A percentile compares a stretch with the other conserved stretches of the same genome.
Conservation (phyloP, 495 filamentous ascomycete species). For the Tuber microsphaerosporum region DNA sequence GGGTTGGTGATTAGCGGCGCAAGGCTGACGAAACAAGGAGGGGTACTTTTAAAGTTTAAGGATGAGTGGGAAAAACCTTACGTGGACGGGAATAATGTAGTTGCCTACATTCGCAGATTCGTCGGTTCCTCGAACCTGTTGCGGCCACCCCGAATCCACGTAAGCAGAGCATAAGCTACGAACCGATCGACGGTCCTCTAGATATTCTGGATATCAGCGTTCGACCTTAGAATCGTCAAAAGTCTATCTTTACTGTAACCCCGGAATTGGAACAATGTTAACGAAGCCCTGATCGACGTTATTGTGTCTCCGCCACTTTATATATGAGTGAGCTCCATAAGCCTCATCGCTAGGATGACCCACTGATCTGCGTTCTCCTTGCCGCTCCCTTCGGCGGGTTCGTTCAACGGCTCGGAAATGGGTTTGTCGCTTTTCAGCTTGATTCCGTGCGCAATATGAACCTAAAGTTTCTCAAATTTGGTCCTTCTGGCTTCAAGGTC, state of each 20-base stretch:
- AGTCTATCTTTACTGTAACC: constrained; percentile 44
- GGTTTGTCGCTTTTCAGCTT: constrained; percentile 52
- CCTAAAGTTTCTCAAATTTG: constrained; percentile 54
- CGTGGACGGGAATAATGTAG: constrained; percentile 55
- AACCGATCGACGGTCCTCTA: constrained; percentile 52
- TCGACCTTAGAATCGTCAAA: constrained; percentile 52
- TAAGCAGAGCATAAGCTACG: constrained; percentile 4
- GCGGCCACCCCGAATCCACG: background rate
- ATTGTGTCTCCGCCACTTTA: constrained; percentile 43
- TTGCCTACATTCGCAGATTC: constrained; percentile 49
- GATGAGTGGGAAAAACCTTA: background rate
- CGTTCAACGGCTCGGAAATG: constrained; percentile 59
- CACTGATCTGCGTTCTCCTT: constrained; percentile 47
- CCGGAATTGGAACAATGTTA: constrained; percentile 43
- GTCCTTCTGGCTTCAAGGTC: constrained; percentile 53
- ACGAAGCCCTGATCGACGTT: constrained; percentile 55
- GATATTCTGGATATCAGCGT: constrained; percentile 44
- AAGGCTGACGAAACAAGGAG: constrained; percentile 27
- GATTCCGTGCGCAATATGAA: constrained; percentile 54
- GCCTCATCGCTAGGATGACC: background rate
- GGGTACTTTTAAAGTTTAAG: background rate
- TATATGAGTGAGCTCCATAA: background rate
- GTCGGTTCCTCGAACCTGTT: constrained; percentile 44
- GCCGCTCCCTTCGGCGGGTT: constrained; percentile 49
- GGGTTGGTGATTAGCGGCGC: background rate